These are phyloP conservation scores for Croton setiger DNA, from an alignment of 441 rosid species.

Conservation along the genomic window DNA sequence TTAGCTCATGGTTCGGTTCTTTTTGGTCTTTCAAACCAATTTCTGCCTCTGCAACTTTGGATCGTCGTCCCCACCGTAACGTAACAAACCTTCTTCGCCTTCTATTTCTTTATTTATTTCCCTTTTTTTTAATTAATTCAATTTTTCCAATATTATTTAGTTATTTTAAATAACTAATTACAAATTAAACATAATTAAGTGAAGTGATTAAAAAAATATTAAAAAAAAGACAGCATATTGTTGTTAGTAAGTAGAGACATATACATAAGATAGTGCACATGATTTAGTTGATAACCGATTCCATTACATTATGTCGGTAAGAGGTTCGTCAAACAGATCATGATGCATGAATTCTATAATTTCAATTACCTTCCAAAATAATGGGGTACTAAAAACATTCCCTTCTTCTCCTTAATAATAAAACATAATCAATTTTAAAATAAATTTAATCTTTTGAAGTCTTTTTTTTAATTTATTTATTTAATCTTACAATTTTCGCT, in stretches of 20 bases:
- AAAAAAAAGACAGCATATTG: too few species aligned
- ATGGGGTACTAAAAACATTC: constrained; percentile 32
- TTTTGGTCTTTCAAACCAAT: neutral
- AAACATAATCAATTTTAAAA: neutral
- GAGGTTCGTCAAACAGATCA: constrained; percentile 28
- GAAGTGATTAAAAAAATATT: too few species aligned
- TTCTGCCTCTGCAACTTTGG: neutral
- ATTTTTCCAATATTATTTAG: too few species aligned
- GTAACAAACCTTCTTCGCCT: neutral
- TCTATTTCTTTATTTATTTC: neutral
- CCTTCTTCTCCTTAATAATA: constrained; percentile 22
- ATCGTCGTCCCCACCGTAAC: neutral
- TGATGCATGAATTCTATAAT: constrained; percentile 27
- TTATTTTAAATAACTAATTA: too few species aligned
- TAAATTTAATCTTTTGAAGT: too few species aligned
- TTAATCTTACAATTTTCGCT: too few species aligned
- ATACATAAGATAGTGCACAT: constrained; percentile 4
- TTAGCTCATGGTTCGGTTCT: neutral
- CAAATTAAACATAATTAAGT: too few species aligned
- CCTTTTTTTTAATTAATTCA: too few species aligned
- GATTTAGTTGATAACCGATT: constrained; percentile 13
- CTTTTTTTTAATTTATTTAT: too few species aligned
- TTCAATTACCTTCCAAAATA: constrained; percentile 20
- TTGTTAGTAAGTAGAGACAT: too few species aligned
- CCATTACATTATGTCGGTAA: constrained; percentile 32